These are phyloP conservation scores for Debaryomyces psychrophilus DNA, from an alignment of 1,139 yeast genomes.

Conservation along the genomic window DNA sequence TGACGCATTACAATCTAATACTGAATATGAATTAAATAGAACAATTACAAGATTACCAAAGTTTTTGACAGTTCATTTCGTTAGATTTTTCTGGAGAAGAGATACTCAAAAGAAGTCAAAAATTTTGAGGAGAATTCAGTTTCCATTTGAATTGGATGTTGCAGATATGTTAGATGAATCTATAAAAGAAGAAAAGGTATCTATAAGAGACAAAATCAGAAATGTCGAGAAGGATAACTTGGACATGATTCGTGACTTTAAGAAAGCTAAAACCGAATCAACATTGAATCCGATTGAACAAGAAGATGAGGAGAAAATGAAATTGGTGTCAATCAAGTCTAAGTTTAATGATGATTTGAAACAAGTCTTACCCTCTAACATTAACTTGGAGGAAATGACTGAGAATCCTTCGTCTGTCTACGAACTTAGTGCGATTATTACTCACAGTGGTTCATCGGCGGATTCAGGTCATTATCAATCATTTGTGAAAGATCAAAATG, in stretches of 20 bases:
- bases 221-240: slow-evolving; percentile 74
- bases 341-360: slow-evolving; percentile 50
- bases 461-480: slow-evolving; percentile 98
- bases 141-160: slow-evolving; percentile 90
- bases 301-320: slow-evolving; percentile 52
- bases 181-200: slow-evolving; percentile 65
- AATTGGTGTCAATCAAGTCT: slow-evolving; percentile 45
- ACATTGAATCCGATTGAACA: slow-evolving; percentile 43
- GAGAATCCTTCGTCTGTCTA: slow-evolving; percentile 90
- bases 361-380: slow-evolving; percentile 39
- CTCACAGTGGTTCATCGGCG: slow-evolving; percentile 95
- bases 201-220: slow-evolving; percentile 76
- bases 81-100: slow-evolving; percentile 94
- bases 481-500: slow-evolving; percentile 72
- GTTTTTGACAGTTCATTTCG: slow-evolving; percentile 86
- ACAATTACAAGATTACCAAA: slow-evolving; percentile 82
- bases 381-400: slow-evolving; percentile 46
- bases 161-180: slow-evolving; percentile 82
- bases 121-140: slow-evolving; percentile 88
- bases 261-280: slow-evolving; percentile 60
- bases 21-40: slow-evolving; percentile 69
- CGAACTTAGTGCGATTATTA: slow-evolving; percentile 78
- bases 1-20: slow-evolving; percentile 67
- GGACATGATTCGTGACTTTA: slow-evolving; percentile 74
- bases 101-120: slow-evolving; percentile 90